These are phyloP conservation scores for Gossypium thurberi DNA, from an alignment of 345 rosid genomes.

Conservation along the genomic window DNA sequence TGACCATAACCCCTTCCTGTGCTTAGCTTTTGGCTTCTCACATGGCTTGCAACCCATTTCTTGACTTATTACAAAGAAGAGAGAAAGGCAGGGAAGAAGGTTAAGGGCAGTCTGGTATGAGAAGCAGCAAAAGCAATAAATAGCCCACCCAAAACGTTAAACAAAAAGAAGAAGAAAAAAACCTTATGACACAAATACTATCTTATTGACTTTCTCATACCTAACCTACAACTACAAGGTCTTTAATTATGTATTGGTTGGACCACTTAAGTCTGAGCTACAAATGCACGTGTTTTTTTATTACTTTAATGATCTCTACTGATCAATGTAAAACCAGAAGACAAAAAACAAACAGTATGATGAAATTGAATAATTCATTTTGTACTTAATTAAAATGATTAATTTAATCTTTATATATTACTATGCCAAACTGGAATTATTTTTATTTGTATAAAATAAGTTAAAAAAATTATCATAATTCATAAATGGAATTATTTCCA, in stretches of 20 bases:
- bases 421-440: too few relatives aligned
- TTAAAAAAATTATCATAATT: too few relatives aligned
- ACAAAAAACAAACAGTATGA: neutral
- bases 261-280: neutral
- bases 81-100: constrained; percentile 8
- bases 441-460: too few relatives aligned
- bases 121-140: constrained; percentile 11
- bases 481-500: neutral
- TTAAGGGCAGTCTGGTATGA: neutral
- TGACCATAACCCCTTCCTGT: constrained; percentile 93
- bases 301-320: neutral
- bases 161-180: neutral
- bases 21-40: constrained; percentile 54
- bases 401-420: too few relatives aligned
- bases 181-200: neutral
- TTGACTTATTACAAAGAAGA: constrained; percentile 4
- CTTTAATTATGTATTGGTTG: neutral
- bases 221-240: neutral
- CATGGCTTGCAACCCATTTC: constrained; percentile 32
- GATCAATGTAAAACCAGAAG: neutral
- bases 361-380: neutral
- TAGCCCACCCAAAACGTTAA: constrained; percentile 19
- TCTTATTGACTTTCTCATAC: constrained; percentile 2
- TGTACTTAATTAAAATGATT: too few relatives aligned
- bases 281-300: too few relatives aligned